A percentile compares a stretch with the other conserved stretches of the same genome.
Evolutionary conservation across 331 rosid genomes (phyloP).

Genomic region (Saraca asoca): DNA sequence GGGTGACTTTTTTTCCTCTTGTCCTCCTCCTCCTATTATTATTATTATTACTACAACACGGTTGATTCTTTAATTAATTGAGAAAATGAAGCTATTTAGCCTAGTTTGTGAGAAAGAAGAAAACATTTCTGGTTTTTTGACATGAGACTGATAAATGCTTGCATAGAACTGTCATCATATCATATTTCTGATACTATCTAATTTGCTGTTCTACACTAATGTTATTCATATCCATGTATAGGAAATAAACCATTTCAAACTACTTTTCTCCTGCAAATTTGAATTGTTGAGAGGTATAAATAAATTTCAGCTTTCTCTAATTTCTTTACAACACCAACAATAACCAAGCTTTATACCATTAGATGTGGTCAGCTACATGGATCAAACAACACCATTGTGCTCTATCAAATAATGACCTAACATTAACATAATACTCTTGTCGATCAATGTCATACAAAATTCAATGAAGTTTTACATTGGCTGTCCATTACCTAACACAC

Average conservation of each 20-base stretch:
- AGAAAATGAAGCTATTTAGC: conserved; percentile 21
- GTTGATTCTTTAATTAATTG: background rate
- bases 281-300: conserved; percentile 7
- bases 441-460: no score
- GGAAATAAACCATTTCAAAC: background rate
- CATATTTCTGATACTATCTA: background rate
- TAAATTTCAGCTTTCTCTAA: conserved; percentile 5
- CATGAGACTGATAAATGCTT: conserved; percentile 16
- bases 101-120: background rate
- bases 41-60: no score
- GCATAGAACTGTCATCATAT: background rate
- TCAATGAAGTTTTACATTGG: no score
- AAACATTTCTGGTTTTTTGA: background rate
- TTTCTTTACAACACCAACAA: no score
- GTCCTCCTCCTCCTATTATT: no score
- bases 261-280: background rate
- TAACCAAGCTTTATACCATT: no score
- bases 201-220: conserved; percentile 7
- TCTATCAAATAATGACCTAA: no score
- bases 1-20: conserved; percentile 4
- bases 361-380: no score
- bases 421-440: no score
- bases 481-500: no score
- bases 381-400: no score
- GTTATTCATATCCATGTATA: conserved; percentile 12